Percentiles rank a stretch among this genome's conserved stretches.
Evolutionary conservation across 768 basidiomycete genomes (phyloP).

Genomic region (Rhizopogon roseolus): DNA sequence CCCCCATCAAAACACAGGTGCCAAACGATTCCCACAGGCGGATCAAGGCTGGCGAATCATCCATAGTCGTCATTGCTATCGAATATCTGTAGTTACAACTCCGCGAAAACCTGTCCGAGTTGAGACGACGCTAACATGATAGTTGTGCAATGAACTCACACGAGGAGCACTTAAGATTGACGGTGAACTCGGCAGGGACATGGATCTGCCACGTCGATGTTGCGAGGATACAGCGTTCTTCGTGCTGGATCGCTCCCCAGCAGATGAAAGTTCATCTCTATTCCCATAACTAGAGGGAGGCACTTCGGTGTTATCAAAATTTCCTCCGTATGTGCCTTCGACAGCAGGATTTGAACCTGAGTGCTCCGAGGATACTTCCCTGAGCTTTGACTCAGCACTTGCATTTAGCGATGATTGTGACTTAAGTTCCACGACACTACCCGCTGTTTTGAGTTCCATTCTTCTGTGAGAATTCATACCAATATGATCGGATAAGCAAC

Average conservation of each 20-base stretch:
- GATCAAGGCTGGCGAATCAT: neutral
- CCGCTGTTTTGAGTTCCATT: neutral
- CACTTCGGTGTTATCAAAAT: no score
- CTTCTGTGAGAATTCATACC: neutral
- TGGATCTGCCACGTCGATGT: constrained; percentile 22
- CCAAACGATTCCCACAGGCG: no score
- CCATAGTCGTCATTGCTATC: neutral
- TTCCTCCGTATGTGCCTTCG: neutral
- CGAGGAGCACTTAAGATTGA: constrained; percentile 4
- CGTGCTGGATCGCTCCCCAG: neutral
- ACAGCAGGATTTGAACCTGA: neutral
- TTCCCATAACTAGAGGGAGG: no score
- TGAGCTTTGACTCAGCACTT: neutral
- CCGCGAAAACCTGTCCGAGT: constrained; percentile 7
- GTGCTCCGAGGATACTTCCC: neutral
- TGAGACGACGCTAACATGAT: neutral
- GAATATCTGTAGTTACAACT: neutral
- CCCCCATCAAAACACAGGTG: no score
- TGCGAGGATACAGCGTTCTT: constrained; percentile 1
- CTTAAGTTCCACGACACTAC: constrained; percentile 14
- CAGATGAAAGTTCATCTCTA: neutral
- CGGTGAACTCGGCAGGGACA: constrained; percentile 19
- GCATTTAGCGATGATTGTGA: neutral
- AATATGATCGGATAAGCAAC: neutral
- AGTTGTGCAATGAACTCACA: neutral